A percentile compares a stretch with the other conserved stretches of the same genome.
phyloP scores from a whole-genome alignment of 441 rosid genomes.

The Pelargonium myrrhifolium region DNA sequence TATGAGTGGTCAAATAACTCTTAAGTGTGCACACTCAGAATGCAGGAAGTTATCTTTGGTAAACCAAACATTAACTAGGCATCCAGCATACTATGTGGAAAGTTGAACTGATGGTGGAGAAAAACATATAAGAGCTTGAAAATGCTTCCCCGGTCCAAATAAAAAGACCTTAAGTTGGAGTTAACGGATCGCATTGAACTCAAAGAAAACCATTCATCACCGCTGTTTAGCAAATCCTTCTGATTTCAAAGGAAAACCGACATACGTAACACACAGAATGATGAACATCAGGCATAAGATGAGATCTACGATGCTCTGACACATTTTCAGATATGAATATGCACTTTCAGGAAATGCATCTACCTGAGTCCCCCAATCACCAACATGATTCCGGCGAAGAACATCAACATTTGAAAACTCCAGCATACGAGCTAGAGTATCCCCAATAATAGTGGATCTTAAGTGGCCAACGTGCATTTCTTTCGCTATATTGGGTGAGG shows the following conservation, averaged over 20 bases:
- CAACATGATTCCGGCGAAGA: slow-evolving; percentile 93
- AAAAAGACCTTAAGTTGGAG: not conserved
- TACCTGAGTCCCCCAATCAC: slow-evolving; percentile 99
- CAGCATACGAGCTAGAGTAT: slow-evolving; percentile 82
- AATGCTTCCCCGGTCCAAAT: too few species aligned
- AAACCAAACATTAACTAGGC: too few species aligned
- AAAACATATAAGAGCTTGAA: too few species aligned
- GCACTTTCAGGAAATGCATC: slow-evolving; percentile 15
- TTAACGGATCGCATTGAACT: not conserved
- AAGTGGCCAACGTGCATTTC: slow-evolving; percentile 98
- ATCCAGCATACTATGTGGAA: too few species aligned
- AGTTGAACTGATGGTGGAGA: too few species aligned
- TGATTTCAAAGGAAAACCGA: not conserved
- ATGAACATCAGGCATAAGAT: not conserved
- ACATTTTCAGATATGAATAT: not conserved
- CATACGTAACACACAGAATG: not conserved
- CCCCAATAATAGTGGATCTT: slow-evolving; percentile 91
- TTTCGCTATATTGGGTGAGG: slow-evolving; percentile 94
- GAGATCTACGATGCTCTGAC: not conserved
- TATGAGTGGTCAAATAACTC: not conserved
- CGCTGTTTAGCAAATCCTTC: not conserved
- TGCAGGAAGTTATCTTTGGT: too few species aligned
- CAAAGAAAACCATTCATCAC: not conserved
- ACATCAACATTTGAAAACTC: slow-evolving; percentile 81
- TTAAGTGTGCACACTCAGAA: too few species aligned